phyloP scores from a whole-genome alignment of 169 alveolate genomes.

The Miamiensis avidus region DNA sequence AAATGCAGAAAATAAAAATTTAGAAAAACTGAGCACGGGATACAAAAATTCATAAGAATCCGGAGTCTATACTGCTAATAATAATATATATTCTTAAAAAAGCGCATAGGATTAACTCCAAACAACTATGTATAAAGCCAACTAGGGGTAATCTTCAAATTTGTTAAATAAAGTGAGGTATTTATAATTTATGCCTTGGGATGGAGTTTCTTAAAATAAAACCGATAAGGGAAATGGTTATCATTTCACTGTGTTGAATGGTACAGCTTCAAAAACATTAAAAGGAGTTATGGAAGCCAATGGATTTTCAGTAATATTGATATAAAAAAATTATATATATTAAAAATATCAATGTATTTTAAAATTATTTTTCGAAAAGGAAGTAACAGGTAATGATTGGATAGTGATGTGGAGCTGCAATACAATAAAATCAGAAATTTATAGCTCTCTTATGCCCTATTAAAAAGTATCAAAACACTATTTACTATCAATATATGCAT shows the following conservation, averaged over 20 bases:
- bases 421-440: constrained; percentile 49
- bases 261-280: constrained; percentile 55
- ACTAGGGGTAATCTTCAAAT: too few relatives aligned
- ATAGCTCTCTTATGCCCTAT: constrained; percentile 45
- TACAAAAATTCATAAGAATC: not conserved
- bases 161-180: constrained; percentile 32
- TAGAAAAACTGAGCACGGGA: too few relatives aligned
- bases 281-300: constrained; percentile 72
- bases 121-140: too few relatives aligned
- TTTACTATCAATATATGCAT: not conserved
- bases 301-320: constrained; percentile 58
- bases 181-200: constrained; percentile 54
- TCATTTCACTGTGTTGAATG: constrained; percentile 45
- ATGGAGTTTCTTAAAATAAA: constrained; percentile 26
- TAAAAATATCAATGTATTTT: too few relatives aligned
- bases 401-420: constrained; percentile 64
- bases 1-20: too few relatives aligned
- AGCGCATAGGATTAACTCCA: not conserved
- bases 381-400: constrained; percentile 50
- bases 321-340: too few relatives aligned
- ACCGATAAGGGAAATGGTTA: constrained; percentile 60
- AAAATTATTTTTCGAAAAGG: constrained; percentile 15
- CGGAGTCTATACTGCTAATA: too few relatives aligned
- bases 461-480: constrained; percentile 36
- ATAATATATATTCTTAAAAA: too few relatives aligned